Conservation (phyloP, 768 basidiomycete species). For the Lactarius hatsudake region DNA sequence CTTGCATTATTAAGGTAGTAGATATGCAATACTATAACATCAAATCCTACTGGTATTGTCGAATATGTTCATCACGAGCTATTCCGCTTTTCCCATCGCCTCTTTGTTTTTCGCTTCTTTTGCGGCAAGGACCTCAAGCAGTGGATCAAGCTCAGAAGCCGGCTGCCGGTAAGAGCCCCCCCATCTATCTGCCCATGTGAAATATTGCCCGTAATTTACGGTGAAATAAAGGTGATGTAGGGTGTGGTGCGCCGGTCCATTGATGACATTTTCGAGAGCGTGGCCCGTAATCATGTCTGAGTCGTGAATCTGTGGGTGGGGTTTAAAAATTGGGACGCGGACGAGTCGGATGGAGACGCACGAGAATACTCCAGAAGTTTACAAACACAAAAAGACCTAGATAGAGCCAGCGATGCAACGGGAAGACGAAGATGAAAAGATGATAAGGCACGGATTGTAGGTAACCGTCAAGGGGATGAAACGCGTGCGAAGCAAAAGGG, state of each 20-base stretch:
- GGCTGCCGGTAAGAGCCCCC: constrained; percentile 91
- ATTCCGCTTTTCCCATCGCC: constrained; percentile 12
- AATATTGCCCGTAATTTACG: constrained; percentile 96
- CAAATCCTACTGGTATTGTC: constrained; percentile 10
- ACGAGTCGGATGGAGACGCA: constrained; percentile 39
- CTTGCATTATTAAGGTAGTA: constrained; percentile 15
- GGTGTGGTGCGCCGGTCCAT: constrained; percentile 98
- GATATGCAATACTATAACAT: constrained; percentile 12
- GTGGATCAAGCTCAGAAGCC: constrained; percentile 75
- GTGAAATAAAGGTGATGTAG: constrained; percentile 97
- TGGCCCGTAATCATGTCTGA: constrained; percentile 98
- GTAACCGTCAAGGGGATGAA: constrained; percentile 96
- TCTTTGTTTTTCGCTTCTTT: constrained; percentile 23
- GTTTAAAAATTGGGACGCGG: neutral
- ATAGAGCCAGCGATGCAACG: constrained; percentile 81
- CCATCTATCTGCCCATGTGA: constrained; percentile 88
- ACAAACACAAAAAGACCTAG: constrained; percentile 86
- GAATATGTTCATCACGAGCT: neutral
- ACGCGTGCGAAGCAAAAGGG: constrained; percentile 95
- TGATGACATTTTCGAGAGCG: constrained; percentile 83
- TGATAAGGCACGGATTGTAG: constrained; percentile 95
- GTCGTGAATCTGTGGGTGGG: constrained; percentile 78
- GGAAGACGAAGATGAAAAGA: constrained; percentile 85
- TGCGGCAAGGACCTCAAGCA: constrained; percentile 58
- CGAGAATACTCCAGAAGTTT: constrained; percentile 92